Conservation (phyloP, 129 eudicot genomes). For the carrot (Daucus carota) region DH1_v3.0 NC_030383.2:58951001-58951500, state of each 20-base stretch:
- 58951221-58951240: neutral
- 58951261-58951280: neutral
- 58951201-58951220: constrained; percentile 23
- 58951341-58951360: constrained; percentile 85
- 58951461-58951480: neutral
- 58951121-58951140: constrained; percentile 24
- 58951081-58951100: neutral
- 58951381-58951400: constrained; percentile 94
- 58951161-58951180: constrained; percentile 86
- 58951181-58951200: constrained; percentile 89
- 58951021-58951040: constrained; percentile 93
- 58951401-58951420: constrained; percentile 49
- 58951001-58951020: constrained; percentile 78
- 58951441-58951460: neutral
- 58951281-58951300: neutral
- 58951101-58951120: neutral
- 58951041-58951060: constrained; percentile 31
- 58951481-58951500: neutral
- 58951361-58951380: constrained; percentile 67
- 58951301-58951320: constrained; percentile 75
- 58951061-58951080: neutral
- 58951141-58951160: constrained; percentile 90
- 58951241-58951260: neutral
- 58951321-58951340: constrained; percentile 92
- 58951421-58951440: neutral